Percentiles rank a stretch among this genome's conserved stretches.
Evolutionary conservation across 306 rosid species (phyloP).

Genomic region (Fragaria ananassa): DNA sequence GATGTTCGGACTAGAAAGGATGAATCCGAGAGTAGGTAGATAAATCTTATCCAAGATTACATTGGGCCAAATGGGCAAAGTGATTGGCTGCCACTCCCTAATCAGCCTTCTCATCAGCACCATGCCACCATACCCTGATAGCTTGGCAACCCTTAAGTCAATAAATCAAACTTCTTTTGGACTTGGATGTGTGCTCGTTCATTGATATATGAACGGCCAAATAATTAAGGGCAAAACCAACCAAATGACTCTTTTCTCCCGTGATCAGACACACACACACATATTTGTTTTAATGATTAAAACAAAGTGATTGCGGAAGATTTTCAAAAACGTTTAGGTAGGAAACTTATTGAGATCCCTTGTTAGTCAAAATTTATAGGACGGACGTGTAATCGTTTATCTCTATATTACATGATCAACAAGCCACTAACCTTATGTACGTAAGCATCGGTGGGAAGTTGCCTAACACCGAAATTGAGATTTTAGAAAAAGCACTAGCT

Average conservation of each 20-base stretch:
- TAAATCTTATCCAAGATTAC: not conserved
- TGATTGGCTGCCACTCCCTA: not conserved
- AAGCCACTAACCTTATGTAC: not conserved
- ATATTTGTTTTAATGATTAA: too few species aligned
- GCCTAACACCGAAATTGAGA: not conserved
- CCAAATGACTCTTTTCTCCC: not conserved
- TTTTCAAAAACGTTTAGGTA: not conserved
- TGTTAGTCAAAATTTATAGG: not conserved
- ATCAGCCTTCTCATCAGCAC: not conserved
- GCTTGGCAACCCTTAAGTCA: not conserved
- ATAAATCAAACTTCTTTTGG: not conserved
- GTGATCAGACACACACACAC: too few species aligned
- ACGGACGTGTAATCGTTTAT: not conserved
- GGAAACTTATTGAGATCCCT: not conserved
- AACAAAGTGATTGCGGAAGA: not conserved
- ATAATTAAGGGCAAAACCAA: not conserved
- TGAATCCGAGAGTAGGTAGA: slow-evolving; percentile 3
- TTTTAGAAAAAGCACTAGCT: slow-evolving; percentile 27
- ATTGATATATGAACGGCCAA: not conserved
- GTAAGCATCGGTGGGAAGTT: not conserved
- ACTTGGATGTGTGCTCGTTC: not conserved
- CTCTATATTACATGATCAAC: not conserved
- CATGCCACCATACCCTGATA: not conserved
- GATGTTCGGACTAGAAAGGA: not conserved
- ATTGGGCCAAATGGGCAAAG: not conserved